Conservation (phyloP, 345 rosid species). For the Psidium friedrichsthalianum region DNA sequence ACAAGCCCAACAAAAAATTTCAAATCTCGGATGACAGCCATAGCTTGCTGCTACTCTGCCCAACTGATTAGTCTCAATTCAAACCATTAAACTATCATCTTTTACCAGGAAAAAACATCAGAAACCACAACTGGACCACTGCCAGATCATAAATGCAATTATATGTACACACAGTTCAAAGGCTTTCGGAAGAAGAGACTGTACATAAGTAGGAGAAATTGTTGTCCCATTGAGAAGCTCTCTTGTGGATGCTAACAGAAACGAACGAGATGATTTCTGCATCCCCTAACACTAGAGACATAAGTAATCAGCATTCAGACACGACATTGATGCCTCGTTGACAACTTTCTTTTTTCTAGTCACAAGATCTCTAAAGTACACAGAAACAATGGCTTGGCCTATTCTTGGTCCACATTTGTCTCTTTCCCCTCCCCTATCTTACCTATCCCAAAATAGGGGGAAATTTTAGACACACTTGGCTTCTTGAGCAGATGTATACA, state of each 20-base stretch:
- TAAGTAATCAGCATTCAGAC: not conserved
- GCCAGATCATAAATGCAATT: not conserved
- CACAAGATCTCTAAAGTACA: not conserved
- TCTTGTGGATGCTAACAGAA: not conserved
- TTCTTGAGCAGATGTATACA: not conserved
- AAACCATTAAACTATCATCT: not conserved
- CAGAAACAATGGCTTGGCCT: not conserved
- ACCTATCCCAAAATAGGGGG: not conserved
- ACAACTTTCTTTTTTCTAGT: not conserved
- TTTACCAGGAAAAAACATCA: not conserved
- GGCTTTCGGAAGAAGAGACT: not conserved
- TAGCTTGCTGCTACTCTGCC: not conserved
- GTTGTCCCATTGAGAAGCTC: not conserved
- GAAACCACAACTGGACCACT: not conserved
- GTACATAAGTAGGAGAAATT: not conserved
- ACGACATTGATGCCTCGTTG: not conserved
- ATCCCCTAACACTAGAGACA: not conserved
- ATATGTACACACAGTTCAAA: not conserved
- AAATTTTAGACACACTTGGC: not conserved
- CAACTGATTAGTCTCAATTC: not conserved
- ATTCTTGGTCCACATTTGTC: not conserved
- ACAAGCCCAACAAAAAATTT: not conserved
- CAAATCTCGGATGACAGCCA: not conserved
- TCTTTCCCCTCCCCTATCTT: not conserved
- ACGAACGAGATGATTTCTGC: not conserved